These are phyloP conservation scores for Apiospora pterosperma DNA, from an alignment of 2,329 filamentous ascomycete genomes.

Conservation along the genomic window DNA sequence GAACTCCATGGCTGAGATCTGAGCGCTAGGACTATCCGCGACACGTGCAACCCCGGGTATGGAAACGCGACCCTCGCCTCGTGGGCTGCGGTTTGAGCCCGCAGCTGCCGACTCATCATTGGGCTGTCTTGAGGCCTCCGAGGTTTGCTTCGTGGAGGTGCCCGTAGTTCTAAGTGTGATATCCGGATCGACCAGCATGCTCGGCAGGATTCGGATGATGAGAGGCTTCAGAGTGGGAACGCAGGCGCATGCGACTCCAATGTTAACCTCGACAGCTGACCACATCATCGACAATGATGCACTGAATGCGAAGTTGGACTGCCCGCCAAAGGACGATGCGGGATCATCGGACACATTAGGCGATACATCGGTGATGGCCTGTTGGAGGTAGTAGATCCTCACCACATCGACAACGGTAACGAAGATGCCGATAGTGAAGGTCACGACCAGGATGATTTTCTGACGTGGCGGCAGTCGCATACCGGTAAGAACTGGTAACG, in stretches of 20 bases:
- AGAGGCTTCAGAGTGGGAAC: slow-evolving; percentile 91
- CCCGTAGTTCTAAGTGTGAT: slow-evolving; percentile 33
- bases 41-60: slow-evolving; percentile 12
- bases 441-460: slow-evolving; percentile 82
- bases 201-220: slow-evolving; percentile 60
- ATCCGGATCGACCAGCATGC: slow-evolving; percentile 51
- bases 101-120: slow-evolving; percentile 18
- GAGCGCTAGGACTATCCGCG: slow-evolving; percentile 19
- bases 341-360: slow-evolving; percentile 32
- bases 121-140: slow-evolving; percentile 17
- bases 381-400: slow-evolving; percentile 84
- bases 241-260: slow-evolving; percentile 86
- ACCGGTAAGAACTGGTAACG: slow-evolving; percentile 81
- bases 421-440: slow-evolving; percentile 84
- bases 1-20: slow-evolving; percentile 41
- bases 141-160: slow-evolving; percentile 22
- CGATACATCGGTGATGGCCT: slow-evolving; percentile 52
- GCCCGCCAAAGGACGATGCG: slow-evolving; percentile 46
- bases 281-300: slow-evolving; percentile 87
- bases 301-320: slow-evolving; percentile 63
- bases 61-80: slow-evolving; percentile 9
- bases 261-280: slow-evolving; percentile 87
- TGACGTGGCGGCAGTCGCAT: slow-evolving; percentile 84
- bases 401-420: slow-evolving; percentile 86
- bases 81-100: slow-evolving; percentile 1